Percentiles rank a stretch among this genome's conserved stretches.
Conservation (phyloP, 2,329 filamentous ascomycete species). For the Corniculantispora saksenae region DNA sequence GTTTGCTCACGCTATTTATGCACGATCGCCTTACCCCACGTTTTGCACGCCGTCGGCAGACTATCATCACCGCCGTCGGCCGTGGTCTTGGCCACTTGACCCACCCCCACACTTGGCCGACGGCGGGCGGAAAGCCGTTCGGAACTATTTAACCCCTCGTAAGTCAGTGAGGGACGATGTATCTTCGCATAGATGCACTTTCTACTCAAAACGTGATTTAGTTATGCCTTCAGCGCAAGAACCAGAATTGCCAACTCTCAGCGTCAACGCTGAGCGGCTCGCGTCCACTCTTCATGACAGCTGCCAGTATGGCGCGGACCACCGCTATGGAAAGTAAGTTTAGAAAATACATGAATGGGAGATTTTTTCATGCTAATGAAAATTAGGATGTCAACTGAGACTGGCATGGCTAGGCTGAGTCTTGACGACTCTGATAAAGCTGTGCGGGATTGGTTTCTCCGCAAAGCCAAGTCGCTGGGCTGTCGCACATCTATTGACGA, state of each 20-base stretch:
- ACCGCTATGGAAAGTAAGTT: constrained; percentile 34
- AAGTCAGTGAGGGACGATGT: not conserved
- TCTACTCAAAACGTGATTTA: not conserved
- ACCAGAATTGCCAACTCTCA: not conserved
- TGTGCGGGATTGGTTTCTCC: constrained; percentile 75
- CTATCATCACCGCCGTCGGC: constrained; percentile 16
- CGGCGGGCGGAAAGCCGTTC: not conserved
- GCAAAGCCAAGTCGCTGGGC: constrained; percentile 62
- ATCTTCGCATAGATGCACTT: not conserved
- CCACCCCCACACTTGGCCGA: constrained; percentile 29
- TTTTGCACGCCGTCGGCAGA: constrained; percentile 16
- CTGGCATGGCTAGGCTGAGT: constrained; percentile 76
- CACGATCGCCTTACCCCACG: constrained; percentile 11
- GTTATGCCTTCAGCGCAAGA: constrained; percentile 3
- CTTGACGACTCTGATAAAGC: constrained; percentile 74
- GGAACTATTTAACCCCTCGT: constrained; percentile 1
- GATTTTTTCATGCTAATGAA: constrained; percentile 9
- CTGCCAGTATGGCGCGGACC: constrained; percentile 34
- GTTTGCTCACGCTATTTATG: constrained; percentile 8
- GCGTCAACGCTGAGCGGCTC: constrained; percentile 29
- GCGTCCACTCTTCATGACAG: constrained; percentile 34
- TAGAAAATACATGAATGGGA: too few species aligned
- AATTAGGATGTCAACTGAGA: constrained; percentile 46
- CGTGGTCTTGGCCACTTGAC: constrained; percentile 35
- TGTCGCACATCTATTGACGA: constrained; percentile 70